phyloP scores from a whole-genome alignment of 129 eudicot species.

The Tagetes erecta region DNA sequence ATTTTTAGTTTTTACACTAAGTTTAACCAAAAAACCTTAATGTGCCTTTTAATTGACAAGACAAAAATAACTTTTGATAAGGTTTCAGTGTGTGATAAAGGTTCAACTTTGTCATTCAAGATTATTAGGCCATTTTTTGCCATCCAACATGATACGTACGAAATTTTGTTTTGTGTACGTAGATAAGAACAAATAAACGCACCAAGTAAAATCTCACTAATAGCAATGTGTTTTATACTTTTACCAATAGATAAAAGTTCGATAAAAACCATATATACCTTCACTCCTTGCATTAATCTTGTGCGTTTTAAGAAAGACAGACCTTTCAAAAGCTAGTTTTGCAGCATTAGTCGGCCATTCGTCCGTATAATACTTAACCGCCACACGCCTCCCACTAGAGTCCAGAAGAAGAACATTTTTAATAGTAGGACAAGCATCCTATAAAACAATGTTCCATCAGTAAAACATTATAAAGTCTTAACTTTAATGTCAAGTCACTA shows the following conservation, averaged over 20 bases:
- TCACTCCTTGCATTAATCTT: conserved; percentile 87
- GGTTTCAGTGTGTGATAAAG: background rate
- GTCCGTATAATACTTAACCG: conserved; percentile 74
- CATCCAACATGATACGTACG: background rate
- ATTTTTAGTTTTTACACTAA: background rate
- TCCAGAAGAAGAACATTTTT: conserved; percentile 76
- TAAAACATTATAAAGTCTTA: background rate
- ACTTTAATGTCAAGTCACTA: background rate
- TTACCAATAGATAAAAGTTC: background rate
- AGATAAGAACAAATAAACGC: background rate
- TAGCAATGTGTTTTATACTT: no score
- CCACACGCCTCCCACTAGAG: conserved; percentile 78
- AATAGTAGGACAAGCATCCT: conserved; percentile 67
- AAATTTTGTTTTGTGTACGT: background rate
- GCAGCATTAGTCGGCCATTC: conserved; percentile 63
- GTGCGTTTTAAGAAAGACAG: conserved; percentile 70
- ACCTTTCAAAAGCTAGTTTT: conserved; percentile 75
- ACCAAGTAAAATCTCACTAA: no score
- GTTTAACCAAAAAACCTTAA: background rate
- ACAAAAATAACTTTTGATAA: background rate
- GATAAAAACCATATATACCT: conserved; percentile 38
- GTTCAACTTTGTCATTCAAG: background rate
- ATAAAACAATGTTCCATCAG: conserved; percentile 14
- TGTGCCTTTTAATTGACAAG: background rate
- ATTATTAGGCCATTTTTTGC: background rate